Evolutionary conservation across 2,329 filamentous ascomycete genomes (phyloP), one percentile per base, ranked within the genome.

Genomic region (Epichloe scottii): DNA sequence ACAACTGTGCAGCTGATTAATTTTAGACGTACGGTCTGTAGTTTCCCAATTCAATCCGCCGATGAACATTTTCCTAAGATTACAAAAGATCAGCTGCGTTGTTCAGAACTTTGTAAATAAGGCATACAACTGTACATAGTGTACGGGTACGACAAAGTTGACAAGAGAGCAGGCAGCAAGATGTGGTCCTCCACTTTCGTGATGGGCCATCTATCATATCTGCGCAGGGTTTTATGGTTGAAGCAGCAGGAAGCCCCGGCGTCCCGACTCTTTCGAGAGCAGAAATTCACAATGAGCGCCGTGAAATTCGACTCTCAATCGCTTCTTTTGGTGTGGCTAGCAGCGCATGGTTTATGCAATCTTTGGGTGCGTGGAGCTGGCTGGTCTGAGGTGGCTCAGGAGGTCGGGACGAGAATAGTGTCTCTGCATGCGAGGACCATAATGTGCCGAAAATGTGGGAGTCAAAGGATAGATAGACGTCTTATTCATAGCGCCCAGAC

Each of bases 41-140:
- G 93, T 98, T 70, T 98, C 93, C 93, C 93, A 98, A 66, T 98
- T 98, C 51, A 98, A 73, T 40, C 93, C 93, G 62, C 93, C 93
- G 69, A 98, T 98, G 62, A 98, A 98, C 93, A 98, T 98, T 75
- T 98, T 98, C 63, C 93, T 98, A 71, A 63, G 55, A 37, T 15
- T 43, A 37, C 17, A 26, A 48, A 23, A 49, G 46, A 48, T 48
- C 26, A 56, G 50, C 37, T 39, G 37, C 42, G 21, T 39, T 35
- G 12, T 37, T 5, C 34, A n/a, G 39, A 15, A 14, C 7, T 50
- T 35, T 6, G 14, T 30, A 17, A 21, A 12, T 4, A 17, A 35
- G 15, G 17, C n/a, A n/a, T 17, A 21, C 19, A 37, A n/a, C 5
- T 14, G 40, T 19, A 10, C 30, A 35, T 19, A 17, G n/a, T 35